A percentile compares a stretch with the other conserved stretches of the same genome.
Conservation (phyloP, 306 rosid genomes). For the Lotus japonicus region DNA sequence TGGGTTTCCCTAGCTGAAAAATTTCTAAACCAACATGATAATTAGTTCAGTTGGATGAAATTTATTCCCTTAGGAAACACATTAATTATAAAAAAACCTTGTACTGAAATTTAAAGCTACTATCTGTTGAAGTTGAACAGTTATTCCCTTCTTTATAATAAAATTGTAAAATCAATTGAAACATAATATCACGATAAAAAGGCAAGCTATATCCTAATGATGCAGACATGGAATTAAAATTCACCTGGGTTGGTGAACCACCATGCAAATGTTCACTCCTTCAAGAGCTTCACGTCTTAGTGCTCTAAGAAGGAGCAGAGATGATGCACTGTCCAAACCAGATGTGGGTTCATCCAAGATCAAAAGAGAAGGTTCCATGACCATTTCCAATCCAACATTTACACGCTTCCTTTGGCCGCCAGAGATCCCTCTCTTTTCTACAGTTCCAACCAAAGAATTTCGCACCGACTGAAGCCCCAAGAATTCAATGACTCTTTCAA, state of each 20-base stretch:
- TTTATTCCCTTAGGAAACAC: no score
- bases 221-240: neutral
- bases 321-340: slow-evolving; percentile 84
- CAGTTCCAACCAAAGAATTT: slow-evolving; percentile 71
- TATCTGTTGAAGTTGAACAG: no score
- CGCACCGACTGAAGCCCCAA: slow-evolving; percentile 76
- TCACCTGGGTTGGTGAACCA: slow-evolving; percentile 95
- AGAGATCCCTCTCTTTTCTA: slow-evolving; percentile 78
- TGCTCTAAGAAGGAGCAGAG: slow-evolving; percentile 75
- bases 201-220: neutral
- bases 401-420: slow-evolving; percentile 93
- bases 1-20: no score
- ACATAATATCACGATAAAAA: neutral
- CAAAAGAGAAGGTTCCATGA: slow-evolving; percentile 82
- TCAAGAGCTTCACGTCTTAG: slow-evolving; percentile 81
- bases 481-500: slow-evolving; percentile 72
- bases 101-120: no score
- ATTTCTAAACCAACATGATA: no score
- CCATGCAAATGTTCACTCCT: slow-evolving; percentile 83
- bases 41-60: no score
- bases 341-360: slow-evolving; percentile 83
- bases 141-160: neutral
- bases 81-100: no score
- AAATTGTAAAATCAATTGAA: neutral
- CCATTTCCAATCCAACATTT: slow-evolving; percentile 89